These are phyloP conservation scores for Periglandula ipomoeae DNA, from an alignment of 2,329 filamentous ascomycete genomes.

Conservation along the genomic window DNA sequence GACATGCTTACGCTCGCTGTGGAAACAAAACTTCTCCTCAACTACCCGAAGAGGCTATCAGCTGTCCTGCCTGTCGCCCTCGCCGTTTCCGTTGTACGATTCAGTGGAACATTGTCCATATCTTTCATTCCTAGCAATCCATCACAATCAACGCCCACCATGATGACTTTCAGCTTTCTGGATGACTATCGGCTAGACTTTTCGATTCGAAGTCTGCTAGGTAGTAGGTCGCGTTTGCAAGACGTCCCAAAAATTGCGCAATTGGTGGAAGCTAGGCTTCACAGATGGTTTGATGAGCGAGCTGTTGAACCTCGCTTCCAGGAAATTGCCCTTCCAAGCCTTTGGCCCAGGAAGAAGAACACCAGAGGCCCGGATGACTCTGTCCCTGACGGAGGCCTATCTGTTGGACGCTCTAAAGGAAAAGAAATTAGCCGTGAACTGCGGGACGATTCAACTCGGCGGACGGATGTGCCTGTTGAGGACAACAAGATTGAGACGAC, in stretches of 20 bases:
- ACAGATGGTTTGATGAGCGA: constrained; percentile 82
- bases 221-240: constrained; percentile 69
- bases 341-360: constrained; percentile 81
- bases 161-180: constrained; percentile 88
- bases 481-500: constrained; percentile 27
- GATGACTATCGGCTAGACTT: constrained; percentile 82
- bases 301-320: constrained; percentile 81
- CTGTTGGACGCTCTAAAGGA: constrained; percentile 43
- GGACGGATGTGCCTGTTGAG: constrained; percentile 38
- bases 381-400: constrained; percentile 35
- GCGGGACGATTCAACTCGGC: constrained; percentile 35
- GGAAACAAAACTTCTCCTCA: constrained; percentile 88
- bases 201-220: constrained; percentile 69
- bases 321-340: constrained; percentile 70
- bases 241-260: constrained; percentile 86
- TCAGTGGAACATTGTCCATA: constrained; percentile 88
- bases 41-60: constrained; percentile 84
- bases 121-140: constrained; percentile 78
- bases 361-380: constrained; percentile 62
- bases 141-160: constrained; percentile 64
- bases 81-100: constrained; percentile 83
- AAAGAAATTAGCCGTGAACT: constrained; percentile 43
- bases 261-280: constrained; percentile 68
- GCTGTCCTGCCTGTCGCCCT: constrained; percentile 88
- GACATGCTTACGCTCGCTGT: constrained; percentile 93